Conservation (phyloP, 805 yeast genomes). For the Lipomyces orientalis region DNA sequence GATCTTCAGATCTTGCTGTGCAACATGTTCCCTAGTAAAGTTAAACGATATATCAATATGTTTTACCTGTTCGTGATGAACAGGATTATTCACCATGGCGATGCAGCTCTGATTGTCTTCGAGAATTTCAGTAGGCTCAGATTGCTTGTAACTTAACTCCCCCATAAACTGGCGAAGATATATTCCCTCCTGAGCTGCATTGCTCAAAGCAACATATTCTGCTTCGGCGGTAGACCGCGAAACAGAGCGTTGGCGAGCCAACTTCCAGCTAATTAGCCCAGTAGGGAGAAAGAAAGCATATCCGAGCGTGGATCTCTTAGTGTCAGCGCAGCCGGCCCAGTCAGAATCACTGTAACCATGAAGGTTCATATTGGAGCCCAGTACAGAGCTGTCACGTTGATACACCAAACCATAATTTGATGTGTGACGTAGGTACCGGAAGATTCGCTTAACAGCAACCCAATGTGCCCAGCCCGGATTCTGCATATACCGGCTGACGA, state of each 20-base stretch:
- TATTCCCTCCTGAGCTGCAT: not conserved
- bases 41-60: slow-evolving; percentile 6
- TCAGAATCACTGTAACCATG: not conserved
- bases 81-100: not conserved
- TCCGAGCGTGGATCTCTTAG: too few species aligned
- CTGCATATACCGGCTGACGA: not conserved
- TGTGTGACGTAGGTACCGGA: not conserved
- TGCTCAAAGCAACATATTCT: too few species aligned
- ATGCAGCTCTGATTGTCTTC: slow-evolving; percentile 6
- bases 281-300: too few species aligned
- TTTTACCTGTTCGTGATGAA: slow-evolving; percentile 7
- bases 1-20: not conserved
- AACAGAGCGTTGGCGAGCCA: not conserved
- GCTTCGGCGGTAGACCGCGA: too few species aligned
- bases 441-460: not conserved
- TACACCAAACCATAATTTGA: not conserved
- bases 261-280: too few species aligned
- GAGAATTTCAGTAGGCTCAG: not conserved
- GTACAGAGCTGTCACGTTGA: not conserved
- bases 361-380: too few species aligned
- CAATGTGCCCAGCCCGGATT: not conserved
- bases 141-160: not conserved
- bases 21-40: not conserved
- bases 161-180: not conserved
- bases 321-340: not conserved